These are phyloP conservation scores for Paramecium caudatum DNA, from an alignment of 73 alveolate genomes.

Conservation along the genomic window DNA sequence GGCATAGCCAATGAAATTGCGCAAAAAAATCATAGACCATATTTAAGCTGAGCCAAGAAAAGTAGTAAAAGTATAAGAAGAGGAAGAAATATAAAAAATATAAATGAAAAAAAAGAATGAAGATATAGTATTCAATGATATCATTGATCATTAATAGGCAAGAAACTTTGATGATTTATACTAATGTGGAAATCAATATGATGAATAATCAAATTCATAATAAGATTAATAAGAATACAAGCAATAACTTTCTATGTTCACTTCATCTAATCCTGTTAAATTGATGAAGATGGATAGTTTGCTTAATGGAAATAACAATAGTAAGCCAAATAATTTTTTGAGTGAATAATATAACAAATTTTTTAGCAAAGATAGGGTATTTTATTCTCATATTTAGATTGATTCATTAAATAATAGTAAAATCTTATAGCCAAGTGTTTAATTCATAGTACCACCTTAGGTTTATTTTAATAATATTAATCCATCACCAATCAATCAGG, in stretches of 20 bases:
- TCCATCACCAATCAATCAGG: conserved; percentile 13
- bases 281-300: conserved; percentile 30
- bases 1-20: background rate
- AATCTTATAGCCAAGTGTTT: conserved; percentile 6
- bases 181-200: background rate
- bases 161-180: conserved; percentile 27
- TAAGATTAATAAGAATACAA: conserved; percentile 13
- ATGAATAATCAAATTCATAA: conserved; percentile 10
- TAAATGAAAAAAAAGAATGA: conserved; percentile 17
- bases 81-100: too few relatives aligned
- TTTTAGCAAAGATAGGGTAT: conserved; percentile 5
- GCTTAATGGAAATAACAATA: background rate
- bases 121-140: background rate
- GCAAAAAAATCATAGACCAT: conserved; percentile 20
- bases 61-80: too few relatives aligned
- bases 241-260: background rate
- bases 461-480: conserved; percentile 27
- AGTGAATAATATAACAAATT: conserved; percentile 29
- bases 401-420: conserved; percentile 36
- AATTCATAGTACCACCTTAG: conserved; percentile 37
- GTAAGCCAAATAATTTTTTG: conserved; percentile 32
- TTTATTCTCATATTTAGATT: background rate
- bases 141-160: conserved; percentile 1
- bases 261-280: background rate
- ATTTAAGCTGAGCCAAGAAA: too few relatives aligned